Evolutionary conservation across 169 alveolate genomes (phyloP).

Genomic region (Plasmodium knowlesi): DNA sequence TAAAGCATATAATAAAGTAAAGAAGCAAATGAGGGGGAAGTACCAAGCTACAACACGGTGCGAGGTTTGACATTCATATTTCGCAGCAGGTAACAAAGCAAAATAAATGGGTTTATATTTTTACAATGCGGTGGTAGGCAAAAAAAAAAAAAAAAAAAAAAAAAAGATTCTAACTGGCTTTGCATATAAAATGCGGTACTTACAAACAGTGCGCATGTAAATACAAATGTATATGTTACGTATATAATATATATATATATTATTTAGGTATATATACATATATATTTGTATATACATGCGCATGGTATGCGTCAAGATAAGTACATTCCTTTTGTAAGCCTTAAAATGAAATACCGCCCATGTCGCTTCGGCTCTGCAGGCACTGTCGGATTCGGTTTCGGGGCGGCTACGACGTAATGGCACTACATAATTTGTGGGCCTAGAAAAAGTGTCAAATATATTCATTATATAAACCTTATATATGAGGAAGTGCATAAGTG

Average conservation of each 20-base stretch:
- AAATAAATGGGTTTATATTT: not conserved
- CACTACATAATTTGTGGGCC: not conserved
- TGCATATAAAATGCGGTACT: not conserved
- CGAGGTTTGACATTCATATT: not conserved
- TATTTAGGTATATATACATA: not conserved
- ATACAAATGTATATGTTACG: not conserved
- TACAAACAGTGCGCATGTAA: not conserved
- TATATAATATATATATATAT: no score
- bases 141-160: no score
- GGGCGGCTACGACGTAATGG: not conserved
- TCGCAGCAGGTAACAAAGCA: not conserved
- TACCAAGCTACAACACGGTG: not conserved
- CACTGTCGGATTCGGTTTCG: not conserved
- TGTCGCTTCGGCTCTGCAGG: not conserved
- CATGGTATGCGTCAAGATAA: not conserved
- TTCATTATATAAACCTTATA: not conserved
- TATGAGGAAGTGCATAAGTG: not conserved
- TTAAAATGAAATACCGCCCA: not conserved
- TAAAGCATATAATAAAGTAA: no score
- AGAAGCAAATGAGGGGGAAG: not conserved
- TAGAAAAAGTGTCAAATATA: not conserved
- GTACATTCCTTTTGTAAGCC: not conserved
- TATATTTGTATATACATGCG: not conserved
- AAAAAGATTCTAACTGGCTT: not conserved
- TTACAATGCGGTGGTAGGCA: not conserved